A percentile compares a stretch with the other conserved stretches of the same genome.
Evolutionary conservation across 768 basidiomycete genomes (phyloP).

Genomic region (Butyriboletus loyo): DNA sequence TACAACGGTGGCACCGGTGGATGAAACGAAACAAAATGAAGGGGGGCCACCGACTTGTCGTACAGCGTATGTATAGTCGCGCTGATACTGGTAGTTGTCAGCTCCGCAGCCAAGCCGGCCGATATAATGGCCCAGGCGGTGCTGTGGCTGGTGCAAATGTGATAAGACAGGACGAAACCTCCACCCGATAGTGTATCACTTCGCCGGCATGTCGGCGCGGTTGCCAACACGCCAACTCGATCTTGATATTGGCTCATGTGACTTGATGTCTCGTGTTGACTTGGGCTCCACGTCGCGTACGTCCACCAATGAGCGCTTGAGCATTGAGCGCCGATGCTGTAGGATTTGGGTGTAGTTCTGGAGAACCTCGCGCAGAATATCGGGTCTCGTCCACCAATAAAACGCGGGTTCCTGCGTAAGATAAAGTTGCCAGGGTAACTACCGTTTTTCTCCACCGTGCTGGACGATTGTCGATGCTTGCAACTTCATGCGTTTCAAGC

Average conservation of each 20-base stretch:
- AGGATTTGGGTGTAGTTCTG: background rate
- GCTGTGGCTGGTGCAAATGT: conserved; percentile 4
- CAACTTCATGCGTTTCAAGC: background rate
- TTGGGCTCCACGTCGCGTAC: background rate
- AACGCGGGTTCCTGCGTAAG: background rate
- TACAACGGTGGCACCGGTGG: background rate
- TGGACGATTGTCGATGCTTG: no score
- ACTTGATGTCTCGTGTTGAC: background rate
- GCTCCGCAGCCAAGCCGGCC: background rate
- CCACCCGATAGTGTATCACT: background rate
- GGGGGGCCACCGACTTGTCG: background rate
- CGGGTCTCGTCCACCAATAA: background rate
- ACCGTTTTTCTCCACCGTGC: background rate
- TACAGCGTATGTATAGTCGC: conserved; percentile 13
- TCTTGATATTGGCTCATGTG: background rate
- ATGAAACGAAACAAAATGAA: background rate
- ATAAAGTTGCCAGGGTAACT: background rate
- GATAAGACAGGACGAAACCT: background rate
- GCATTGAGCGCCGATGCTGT: no score
- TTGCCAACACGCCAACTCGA: background rate
- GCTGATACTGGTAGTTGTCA: background rate
- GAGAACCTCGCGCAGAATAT: background rate
- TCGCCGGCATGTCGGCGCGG: background rate
- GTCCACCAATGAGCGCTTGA: no score
- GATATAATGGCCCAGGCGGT: background rate